Evolutionary conservation across 2,329 filamentous ascomycete genomes (phyloP).

Genomic region (Fusarium guadeloupense): DNA sequence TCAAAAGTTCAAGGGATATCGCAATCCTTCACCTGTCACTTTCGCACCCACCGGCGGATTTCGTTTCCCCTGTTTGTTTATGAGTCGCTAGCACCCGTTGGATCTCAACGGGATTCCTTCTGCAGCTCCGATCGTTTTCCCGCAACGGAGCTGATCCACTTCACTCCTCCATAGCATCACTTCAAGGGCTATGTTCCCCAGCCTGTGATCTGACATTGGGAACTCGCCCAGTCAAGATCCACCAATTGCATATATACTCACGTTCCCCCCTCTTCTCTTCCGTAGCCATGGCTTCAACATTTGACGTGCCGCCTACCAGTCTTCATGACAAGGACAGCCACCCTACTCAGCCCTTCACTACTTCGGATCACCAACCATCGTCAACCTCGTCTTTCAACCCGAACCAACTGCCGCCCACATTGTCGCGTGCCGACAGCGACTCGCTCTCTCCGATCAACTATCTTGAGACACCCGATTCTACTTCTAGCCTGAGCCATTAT

Average conservation of each 20-base stretch:
- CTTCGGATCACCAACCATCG: constrained; percentile 35
- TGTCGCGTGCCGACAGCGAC: constrained; percentile 51
- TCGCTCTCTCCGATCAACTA: constrained; percentile 46
- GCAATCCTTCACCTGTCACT: constrained; percentile 9
- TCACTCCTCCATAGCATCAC: constrained; percentile 26
- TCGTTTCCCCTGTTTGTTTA: not conserved
- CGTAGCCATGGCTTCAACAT: constrained; percentile 56
- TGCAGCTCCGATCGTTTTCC: constrained; percentile 25
- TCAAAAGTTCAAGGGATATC: constrained; percentile 25
- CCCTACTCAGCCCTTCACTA: constrained; percentile 42
- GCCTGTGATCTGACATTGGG: constrained; percentile 45
- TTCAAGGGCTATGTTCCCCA: constrained; percentile 46
- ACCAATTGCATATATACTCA: constrained; percentile 49
- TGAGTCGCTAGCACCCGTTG: constrained; percentile 12
- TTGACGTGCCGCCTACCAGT: constrained; percentile 53
- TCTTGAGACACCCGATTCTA: constrained; percentile 60
- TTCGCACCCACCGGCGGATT: constrained; percentile 2
- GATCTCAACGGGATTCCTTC: constrained; percentile 26
- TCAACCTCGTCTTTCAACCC: constrained; percentile 49
- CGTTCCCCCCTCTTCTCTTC: constrained; percentile 33
- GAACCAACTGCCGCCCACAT: constrained; percentile 55
- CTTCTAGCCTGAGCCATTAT: constrained; percentile 58
- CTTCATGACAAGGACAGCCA: constrained; percentile 49
- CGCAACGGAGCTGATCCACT: constrained; percentile 28
- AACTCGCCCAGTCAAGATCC: constrained; percentile 38